Conservation (phyloP, 2,329 filamentous ascomycete species). For the Clonostachys rosea region DNA sequence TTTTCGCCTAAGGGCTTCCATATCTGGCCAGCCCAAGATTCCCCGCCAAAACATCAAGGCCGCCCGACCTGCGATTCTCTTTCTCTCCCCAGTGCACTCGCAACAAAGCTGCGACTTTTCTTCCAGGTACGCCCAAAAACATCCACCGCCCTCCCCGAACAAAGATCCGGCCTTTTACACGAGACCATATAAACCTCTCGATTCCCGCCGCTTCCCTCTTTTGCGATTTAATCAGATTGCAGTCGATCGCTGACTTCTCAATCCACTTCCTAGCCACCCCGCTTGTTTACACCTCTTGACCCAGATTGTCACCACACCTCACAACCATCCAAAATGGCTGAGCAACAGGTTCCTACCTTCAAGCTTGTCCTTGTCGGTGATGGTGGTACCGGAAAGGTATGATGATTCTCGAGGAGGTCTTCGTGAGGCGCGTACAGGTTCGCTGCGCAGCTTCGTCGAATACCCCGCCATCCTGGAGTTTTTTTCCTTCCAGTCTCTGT, state of each 20-base stretch:
- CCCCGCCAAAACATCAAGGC: not conserved
- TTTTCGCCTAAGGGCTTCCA: slow-evolving; percentile 33
- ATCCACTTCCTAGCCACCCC: slow-evolving; percentile 19
- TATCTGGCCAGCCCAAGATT: slow-evolving; percentile 9
- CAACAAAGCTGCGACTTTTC: not conserved
- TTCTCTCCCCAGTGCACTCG: not conserved
- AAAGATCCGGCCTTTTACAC: too few species aligned
- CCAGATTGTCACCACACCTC: slow-evolving; percentile 4
- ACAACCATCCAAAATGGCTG: slow-evolving; percentile 56
- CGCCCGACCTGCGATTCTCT: not conserved
- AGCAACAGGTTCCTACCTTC: slow-evolving; percentile 70
- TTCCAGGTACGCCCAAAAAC: not conserved
- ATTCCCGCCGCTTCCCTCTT: not conserved
- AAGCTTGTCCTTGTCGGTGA: slow-evolving; percentile 99
- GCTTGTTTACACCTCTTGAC: slow-evolving; percentile 34
- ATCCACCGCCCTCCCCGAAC: too few species aligned
- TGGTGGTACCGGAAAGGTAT: slow-evolving; percentile 97
- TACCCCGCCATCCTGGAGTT: slow-evolving; percentile 1
- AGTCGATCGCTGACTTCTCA: too few species aligned
- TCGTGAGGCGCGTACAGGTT: not conserved
- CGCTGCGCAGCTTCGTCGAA: not conserved
- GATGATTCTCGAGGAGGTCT: not conserved
- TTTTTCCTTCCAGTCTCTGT: not conserved
- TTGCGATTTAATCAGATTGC: too few species aligned
- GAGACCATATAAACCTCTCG: not conserved